Base-by-base conservation (phyloP, 2,329 filamentous ascomycete species). In the Tympanopsis confertula region DNA sequence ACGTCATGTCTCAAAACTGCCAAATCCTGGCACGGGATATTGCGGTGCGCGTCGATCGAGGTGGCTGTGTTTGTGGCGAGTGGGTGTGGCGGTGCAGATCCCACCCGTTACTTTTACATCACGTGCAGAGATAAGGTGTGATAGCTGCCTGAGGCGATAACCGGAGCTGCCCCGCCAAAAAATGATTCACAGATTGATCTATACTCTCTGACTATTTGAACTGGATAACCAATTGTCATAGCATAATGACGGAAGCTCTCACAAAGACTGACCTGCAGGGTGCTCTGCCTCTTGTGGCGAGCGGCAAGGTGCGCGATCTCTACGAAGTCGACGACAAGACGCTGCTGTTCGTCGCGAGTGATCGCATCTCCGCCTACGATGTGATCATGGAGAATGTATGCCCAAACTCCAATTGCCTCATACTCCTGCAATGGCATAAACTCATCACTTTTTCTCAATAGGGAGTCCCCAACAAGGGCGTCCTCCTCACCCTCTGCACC, bases 361-460 rank as follows among this genome's bases (percentile, higher is more conserved):
- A 95, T 63, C 82, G 91, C 47, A 91, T 95, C 57, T 94, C 86
- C 18, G 91, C 91, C 39, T 96, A 89, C 67, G 89, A 96, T 70
- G 86, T 93, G 49, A 77, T 94, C 49, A 78, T 94, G 69, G 65
- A 74, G 39, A 41, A 33, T 33, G 30, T 33, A 17, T 7, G 30
- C 17, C 30, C 15, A 12, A 12, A 10, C 12, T 33, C 30, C 24
- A n/a, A 28, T 28, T 28, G 24, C n/a, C 24, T 28, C 24, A 10
- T n/a, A 10, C 22, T 10, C 22, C 22, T 26, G 22, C 22, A 26
- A 26, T 26, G 22, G 22, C 22, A n/a, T 7, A 10, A 26, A n/a
- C 22, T 32, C 22, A 29, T 38, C n/a, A 38, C 40, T 19, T 41
- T 7, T 7, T 10, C n/a, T 10, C n/a, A 26, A 13, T 15, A 82